Conservation (phyloP, 2,329 filamentous ascomycete genomes). For the Aureobasidium sp. region DNA sequence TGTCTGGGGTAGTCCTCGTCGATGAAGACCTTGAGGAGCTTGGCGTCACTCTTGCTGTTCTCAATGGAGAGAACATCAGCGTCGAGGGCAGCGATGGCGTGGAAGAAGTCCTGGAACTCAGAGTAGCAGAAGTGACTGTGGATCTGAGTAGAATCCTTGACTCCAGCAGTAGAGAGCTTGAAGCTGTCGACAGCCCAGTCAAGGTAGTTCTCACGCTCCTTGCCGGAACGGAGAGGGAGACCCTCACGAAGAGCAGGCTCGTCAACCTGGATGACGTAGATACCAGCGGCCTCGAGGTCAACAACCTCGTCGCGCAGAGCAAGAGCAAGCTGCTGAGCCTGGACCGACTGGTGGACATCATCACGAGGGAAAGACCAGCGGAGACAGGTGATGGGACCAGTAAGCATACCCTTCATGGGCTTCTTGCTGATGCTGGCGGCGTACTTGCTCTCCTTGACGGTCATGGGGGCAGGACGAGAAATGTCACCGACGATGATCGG, state of each 20-base stretch:
- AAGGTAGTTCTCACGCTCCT: slow-evolving; percentile 95
- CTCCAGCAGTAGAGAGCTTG: slow-evolving; percentile 88
- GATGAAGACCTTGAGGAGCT: slow-evolving; percentile 97
- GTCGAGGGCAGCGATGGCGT: slow-evolving; percentile 95
- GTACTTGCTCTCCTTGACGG: slow-evolving; percentile 99
- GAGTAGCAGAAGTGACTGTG: slow-evolving; percentile 99
- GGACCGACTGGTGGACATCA: slow-evolving; percentile 97
- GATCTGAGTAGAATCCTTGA: slow-evolving; percentile 94
- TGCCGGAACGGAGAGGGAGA: slow-evolving; percentile 88
- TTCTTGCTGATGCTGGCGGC: slow-evolving; percentile 93
- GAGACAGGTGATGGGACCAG: slow-evolving; percentile 95
- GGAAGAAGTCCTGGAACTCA: slow-evolving; percentile 99
- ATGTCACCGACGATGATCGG: slow-evolving; percentile 99
- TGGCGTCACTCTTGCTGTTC: slow-evolving; percentile 99
- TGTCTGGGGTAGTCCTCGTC: slow-evolving; percentile 95
- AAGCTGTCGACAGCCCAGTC: slow-evolving; percentile 97
- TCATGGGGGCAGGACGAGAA: slow-evolving; percentile 94
- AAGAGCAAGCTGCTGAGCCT: slow-evolving; percentile 97
- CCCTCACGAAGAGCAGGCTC: slow-evolving; percentile 99
- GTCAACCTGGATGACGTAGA: slow-evolving; percentile 98
- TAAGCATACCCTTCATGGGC: slow-evolving; percentile 99
- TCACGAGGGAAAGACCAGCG: slow-evolving; percentile 99
- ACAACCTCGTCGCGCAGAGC: slow-evolving; percentile 97
- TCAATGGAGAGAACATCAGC: slow-evolving; percentile 98
- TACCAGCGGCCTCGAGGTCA: slow-evolving; percentile 92